Evolutionary conservation across 2,329 filamentous ascomycete species (phyloP).

Genomic region (Biscogniauxia sp.): DNA sequence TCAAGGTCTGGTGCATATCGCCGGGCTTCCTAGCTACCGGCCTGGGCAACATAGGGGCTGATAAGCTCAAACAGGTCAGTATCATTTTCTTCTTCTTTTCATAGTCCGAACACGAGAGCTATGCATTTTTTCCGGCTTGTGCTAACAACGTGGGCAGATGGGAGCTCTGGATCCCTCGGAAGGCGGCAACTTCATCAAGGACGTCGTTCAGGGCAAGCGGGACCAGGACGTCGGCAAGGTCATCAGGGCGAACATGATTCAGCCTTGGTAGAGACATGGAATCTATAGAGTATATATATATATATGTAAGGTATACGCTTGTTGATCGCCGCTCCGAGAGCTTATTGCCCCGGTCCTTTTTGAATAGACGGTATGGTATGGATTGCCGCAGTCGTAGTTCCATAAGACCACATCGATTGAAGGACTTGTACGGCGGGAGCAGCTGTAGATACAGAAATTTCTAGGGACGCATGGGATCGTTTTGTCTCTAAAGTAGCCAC

Average conservation of each 20-base stretch:
- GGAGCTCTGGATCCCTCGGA: conserved; percentile 25
- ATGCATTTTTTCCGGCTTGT: not conserved
- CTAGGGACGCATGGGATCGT: too few species aligned
- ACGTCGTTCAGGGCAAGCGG: conserved; percentile 27
- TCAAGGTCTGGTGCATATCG: conserved; percentile 43
- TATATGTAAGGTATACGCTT: too few species aligned
- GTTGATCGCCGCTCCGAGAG: too few species aligned
- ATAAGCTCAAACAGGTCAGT: conserved; percentile 24
- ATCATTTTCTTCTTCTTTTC: not conserved
- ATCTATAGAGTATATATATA: too few species aligned
- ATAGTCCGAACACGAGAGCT: too few species aligned
- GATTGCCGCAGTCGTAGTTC: too few species aligned
- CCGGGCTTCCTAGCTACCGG: conserved; percentile 25
- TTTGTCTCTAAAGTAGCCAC: too few species aligned
- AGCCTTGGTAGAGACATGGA: conserved; percentile 23
- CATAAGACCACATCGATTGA: too few species aligned
- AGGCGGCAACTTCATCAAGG: conserved; percentile 26
- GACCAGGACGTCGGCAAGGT: conserved; percentile 27
- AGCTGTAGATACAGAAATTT: too few species aligned
- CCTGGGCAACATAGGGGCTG: conserved; percentile 11
- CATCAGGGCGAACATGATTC: conserved; percentile 20
- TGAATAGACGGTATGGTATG: too few species aligned
- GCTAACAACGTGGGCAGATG: conserved; percentile 17
- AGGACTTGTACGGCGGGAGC: too few species aligned
- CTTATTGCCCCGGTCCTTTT: too few species aligned